Base-by-base conservation (phyloP, 371 early-diverging fungal species). In the Blakeslea trispora region DNA sequence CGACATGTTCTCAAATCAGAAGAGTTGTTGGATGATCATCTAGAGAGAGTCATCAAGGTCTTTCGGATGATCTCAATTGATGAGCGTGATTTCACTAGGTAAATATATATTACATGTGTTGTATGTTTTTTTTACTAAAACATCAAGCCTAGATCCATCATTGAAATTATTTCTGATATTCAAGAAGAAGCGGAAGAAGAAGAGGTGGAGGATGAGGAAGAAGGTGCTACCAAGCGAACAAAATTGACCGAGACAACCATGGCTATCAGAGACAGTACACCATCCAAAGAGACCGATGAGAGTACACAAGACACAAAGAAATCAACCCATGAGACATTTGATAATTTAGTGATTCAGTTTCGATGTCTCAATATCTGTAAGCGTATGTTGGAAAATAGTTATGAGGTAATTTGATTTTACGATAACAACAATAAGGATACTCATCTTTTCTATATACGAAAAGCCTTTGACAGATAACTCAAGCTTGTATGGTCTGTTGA, bases 71-170 rank as follows among this genome's bases (percentile, higher is more conserved):
- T 91, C 13, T 84, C 95, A 0, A 63, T 86, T 44, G 87, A 88
- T 58, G 94, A 93, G 61, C 80, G 83, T n/a, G 95, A 94, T 64
- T 94, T 93, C 68, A 90, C 89, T 8, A 83, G 91, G 74, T 84
- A 66, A n/a, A n/a, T n/a, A n/a, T n/a, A n/a, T n/a, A n/a, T n/a
- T n/a, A n/a, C n/a, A n/a, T n/a, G n/a, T n/a, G n/a, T n/a, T n/a
- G n/a, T n/a, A n/a, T n/a, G n/a, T n/a, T n/a, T n/a, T n/a, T n/a
- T n/a, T n/a, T n/a, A n/a, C n/a, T n/a, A n/a, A n/a, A n/a, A n/a
- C n/a, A n/a, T n/a, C n/a, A n/a, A n/a, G n/a, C n/a, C n/a, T 59
- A 80, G 79, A 53, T 81, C 78, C 15, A 86, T 92, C 68, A 84
- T 91, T 41, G 93, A 94, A 64, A 84, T 91, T 19, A 84, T 92